A percentile compares a stretch with the other conserved stretches of the same genome.
phyloP scores from a whole-genome alignment of 768 basidiomycete genomes.

The Lactifluus subvellereus region DNA sequence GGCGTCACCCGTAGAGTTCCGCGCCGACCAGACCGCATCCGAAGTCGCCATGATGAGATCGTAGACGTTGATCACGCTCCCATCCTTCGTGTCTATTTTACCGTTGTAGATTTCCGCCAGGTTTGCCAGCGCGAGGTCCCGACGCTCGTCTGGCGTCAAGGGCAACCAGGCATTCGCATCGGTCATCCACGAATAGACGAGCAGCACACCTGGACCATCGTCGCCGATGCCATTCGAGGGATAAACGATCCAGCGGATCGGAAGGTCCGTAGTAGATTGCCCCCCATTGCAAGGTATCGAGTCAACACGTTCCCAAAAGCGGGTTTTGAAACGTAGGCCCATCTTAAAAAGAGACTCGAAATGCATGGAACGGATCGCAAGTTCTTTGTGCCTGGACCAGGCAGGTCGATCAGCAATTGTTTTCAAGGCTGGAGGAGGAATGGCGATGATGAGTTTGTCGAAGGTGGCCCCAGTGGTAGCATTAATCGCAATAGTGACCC shows the following conservation, averaged over 20 bases:
- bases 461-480: slow-evolving; percentile 18
- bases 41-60: slow-evolving; percentile 25
- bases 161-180: slow-evolving; percentile 25
- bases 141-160: slow-evolving; percentile 22
- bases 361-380: slow-evolving; percentile 27
- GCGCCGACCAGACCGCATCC: slow-evolving; percentile 27
- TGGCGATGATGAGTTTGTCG: slow-evolving; percentile 26
- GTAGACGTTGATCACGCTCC: slow-evolving; percentile 22
- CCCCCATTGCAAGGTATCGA: slow-evolving; percentile 13
- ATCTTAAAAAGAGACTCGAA: slow-evolving; percentile 28
- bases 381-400: slow-evolving; percentile 24
- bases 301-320: slow-evolving; percentile 23
- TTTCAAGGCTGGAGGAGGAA: slow-evolving; percentile 26
- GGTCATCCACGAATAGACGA: slow-evolving; percentile 29
- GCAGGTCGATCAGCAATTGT: slow-evolving; percentile 27
- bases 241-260: slow-evolving; percentile 23
- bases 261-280: slow-evolving; percentile 24
- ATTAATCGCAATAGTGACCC: slow-evolving; percentile 15
- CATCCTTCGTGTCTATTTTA: slow-evolving; percentile 13
- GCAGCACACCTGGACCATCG: slow-evolving; percentile 28
- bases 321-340: slow-evolving; percentile 25
- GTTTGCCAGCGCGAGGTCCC: slow-evolving; percentile 24
- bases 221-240: slow-evolving; percentile 22
- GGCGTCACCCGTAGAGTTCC: slow-evolving; percentile 29
- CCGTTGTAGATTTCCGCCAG: slow-evolving; percentile 25